Percentiles rank a stretch among this genome's conserved stretches.
Conservation (phyloP, 2,329 filamentous ascomycete genomes). For the Alternaria triticina region DNA sequence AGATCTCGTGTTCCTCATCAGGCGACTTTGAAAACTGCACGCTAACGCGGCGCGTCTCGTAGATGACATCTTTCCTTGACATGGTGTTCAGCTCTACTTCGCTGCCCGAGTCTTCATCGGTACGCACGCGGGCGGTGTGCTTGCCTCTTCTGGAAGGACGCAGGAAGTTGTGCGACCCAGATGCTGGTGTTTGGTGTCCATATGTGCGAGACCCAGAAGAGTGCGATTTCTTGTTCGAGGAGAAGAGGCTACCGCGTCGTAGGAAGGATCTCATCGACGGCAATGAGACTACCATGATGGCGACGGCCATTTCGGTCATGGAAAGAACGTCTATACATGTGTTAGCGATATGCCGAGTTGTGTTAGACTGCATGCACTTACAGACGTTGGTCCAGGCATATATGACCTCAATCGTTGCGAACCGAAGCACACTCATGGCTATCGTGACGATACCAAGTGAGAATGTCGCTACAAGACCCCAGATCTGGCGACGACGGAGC, state of each 20-base stretch:
- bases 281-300: slow-evolving; percentile 34
- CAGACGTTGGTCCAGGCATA: slow-evolving; percentile 34
- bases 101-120: slow-evolving; percentile 28
- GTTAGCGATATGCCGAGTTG: background rate
- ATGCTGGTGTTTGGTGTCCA: slow-evolving; percentile 11
- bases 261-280: slow-evolving; percentile 33
- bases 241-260: slow-evolving; percentile 26
- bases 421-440: slow-evolving; percentile 28
- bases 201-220: slow-evolving; percentile 16
- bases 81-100: slow-evolving; percentile 30
- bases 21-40: slow-evolving; percentile 25
- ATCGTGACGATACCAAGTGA: slow-evolving; percentile 31
- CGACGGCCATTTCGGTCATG: slow-evolving; percentile 35
- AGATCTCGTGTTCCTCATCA: slow-evolving; percentile 5
- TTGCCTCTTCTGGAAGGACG: slow-evolving; percentile 13
- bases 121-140: slow-evolving; percentile 7
- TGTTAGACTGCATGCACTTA: slow-evolving; percentile 11
- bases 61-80: slow-evolving; percentile 28
- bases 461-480: slow-evolving; percentile 31
- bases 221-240: slow-evolving; percentile 22
- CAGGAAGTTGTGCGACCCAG: slow-evolving; percentile 12
- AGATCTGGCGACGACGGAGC: slow-evolving; percentile 26
- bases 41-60: slow-evolving; percentile 26
- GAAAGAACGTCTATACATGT: slow-evolving; percentile 24
- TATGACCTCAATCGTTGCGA: slow-evolving; percentile 27